Evolutionary conservation across 2,329 filamentous ascomycete genomes (phyloP), one percentile per base, ranked within the genome.

Genomic region (Aspergillaceae sp.): DNA sequence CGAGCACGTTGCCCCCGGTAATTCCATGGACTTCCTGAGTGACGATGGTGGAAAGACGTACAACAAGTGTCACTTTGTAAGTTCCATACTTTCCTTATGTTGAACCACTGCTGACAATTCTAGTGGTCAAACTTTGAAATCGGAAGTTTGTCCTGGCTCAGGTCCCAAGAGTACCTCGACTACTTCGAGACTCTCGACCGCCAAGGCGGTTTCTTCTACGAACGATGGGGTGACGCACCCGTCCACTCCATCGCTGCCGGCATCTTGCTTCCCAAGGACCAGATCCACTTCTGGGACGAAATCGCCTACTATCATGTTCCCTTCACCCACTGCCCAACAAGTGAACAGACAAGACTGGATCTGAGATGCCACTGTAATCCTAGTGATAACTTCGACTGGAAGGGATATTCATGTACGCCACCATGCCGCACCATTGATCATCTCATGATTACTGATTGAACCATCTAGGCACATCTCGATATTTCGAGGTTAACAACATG

Each of bases 51-150:
- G 94, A 50, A 83, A 92, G 49, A 89, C 80, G 5, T 98, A 97
- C 75, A 98, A 97, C 74, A 82, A 90, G 66, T 98, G 92, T 74
- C 92, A 98, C 68, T 96, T 98, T 67, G 86, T 91, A 78, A 70
- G 85, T 77, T 36, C 30, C 19, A 30, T 9, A 8, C 7, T 27
- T 26, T 29, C 4, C 6, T 9, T 30, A 1, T 28, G n/a, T 10
- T 36, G 7, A 5, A 5, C 29, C 11, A 42, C 11, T 28, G 28
- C 52, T 58, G 57, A 51, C 55, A 34, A 33, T 40, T 42, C 11
- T 49, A 91, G 86, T 98, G 92, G 92, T 97, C 91, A 62, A 98
- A 98, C 75, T 98, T 98, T 57, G 92, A 98, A 68, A 84, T 98
- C 56, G 92, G 91, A 54, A 94, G 85, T 70, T 77, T 98, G 35